Percentiles rank a stretch among this genome's conserved stretches.
Evolutionary conservation across 2,329 filamentous ascomycete species (phyloP).

Genomic region (Helicocarpus griseus): DNA sequence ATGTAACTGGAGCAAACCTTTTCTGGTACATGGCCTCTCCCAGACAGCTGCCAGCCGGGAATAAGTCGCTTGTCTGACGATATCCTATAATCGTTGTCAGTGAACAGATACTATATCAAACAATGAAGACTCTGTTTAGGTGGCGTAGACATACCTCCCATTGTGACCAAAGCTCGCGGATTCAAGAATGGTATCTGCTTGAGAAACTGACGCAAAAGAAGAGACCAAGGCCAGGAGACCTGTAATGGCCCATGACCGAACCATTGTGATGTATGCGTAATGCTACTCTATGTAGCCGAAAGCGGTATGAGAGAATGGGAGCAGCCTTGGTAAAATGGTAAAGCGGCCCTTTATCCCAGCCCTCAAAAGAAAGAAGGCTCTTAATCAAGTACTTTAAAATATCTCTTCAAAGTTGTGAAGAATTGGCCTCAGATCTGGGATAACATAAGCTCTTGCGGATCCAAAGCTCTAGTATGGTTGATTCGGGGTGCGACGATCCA

Average conservation of each 20-base stretch:
- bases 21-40: slow-evolving; percentile 47
- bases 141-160: slow-evolving; percentile 41
- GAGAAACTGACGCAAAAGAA: slow-evolving; percentile 41
- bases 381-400: too few species aligned
- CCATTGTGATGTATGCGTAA: slow-evolving; percentile 4
- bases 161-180: slow-evolving; percentile 70
- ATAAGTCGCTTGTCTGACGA: slow-evolving; percentile 44
- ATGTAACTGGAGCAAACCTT: slow-evolving; percentile 28
- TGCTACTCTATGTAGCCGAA: too few species aligned
- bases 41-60: slow-evolving; percentile 46
- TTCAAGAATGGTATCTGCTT: slow-evolving; percentile 59
- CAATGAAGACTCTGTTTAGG: neutral
- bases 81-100: slow-evolving; percentile 41
- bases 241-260: slow-evolving; percentile 25
- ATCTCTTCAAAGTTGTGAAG: neutral
- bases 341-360: neutral
- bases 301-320: too few species aligned
- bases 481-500: neutral
- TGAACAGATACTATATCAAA: neutral
- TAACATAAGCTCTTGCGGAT: neutral
- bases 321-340: too few species aligned
- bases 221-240: slow-evolving; percentile 31
- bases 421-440: neutral
- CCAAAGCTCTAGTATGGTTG: neutral
- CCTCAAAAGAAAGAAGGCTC: neutral